phyloP scores from a whole-genome alignment of 164 flowering plant species.

The Stephania yunnanensis region DNA sequence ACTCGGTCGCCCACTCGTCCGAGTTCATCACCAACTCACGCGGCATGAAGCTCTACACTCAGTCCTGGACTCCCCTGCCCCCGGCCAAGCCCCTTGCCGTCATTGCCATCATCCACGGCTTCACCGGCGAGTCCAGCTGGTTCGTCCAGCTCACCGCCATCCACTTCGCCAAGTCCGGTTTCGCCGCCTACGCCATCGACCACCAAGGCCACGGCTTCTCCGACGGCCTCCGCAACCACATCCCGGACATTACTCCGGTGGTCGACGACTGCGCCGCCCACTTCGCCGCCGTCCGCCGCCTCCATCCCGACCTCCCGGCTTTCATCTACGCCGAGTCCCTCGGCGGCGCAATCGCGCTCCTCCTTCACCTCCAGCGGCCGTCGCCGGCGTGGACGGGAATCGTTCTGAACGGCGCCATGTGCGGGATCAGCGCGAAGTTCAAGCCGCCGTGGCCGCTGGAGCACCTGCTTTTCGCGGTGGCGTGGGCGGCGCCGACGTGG shows the following conservation, averaged over 20 bases:
- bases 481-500: conserved; percentile 73
- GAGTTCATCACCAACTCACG: conserved; percentile 57
- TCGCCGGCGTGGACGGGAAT: conserved; percentile 53
- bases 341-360: conserved; percentile 87
- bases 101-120: conserved; percentile 80
- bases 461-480: conserved; percentile 56
- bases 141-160: conserved; percentile 69
- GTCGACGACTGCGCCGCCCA: conserved; percentile 73
- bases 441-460: conserved; percentile 98
- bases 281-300: conserved; percentile 56
- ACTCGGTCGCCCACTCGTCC: conserved; percentile 62
- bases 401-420: conserved; percentile 91
- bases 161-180: conserved; percentile 63
- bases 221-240: conserved; percentile 81
- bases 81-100: conserved; percentile 37
- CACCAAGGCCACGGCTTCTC: conserved; percentile 98
- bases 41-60: conserved; percentile 83
- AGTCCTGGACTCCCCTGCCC: conserved; percentile 73
- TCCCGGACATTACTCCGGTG: conserved; percentile 81
- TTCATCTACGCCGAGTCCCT: conserved; percentile 90
- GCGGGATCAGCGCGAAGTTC: conserved; percentile 81
- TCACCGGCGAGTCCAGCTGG: conserved; percentile 88
- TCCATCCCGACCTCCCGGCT: conserved; percentile 46
- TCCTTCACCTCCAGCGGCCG: conserved; percentile 51
- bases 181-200: conserved; percentile 75